Conservation (phyloP, 2,329 filamentous ascomycete species). For the Xylariaceae sp. region DNA sequence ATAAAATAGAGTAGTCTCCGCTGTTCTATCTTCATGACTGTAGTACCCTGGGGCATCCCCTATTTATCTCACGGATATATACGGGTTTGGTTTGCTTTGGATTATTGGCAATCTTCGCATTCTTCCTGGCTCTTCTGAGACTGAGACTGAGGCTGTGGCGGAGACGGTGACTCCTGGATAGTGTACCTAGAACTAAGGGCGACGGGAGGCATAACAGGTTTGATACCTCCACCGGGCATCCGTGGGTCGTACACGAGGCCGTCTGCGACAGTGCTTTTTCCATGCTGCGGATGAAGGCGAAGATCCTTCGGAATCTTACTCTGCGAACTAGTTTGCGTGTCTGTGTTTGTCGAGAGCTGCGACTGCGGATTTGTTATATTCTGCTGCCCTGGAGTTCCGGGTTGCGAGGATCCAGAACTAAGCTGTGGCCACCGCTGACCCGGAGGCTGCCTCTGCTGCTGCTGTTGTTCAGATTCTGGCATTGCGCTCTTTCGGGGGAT, state of each 20-base stretch:
- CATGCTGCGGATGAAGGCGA: not conserved
- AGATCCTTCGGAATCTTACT: not conserved
- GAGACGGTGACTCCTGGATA: slow-evolving; percentile 1
- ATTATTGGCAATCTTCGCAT: slow-evolving; percentile 48
- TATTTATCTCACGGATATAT: not conserved
- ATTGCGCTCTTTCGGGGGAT: not conserved
- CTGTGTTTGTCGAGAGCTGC: not conserved
- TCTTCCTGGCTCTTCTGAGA: slow-evolving; percentile 25
- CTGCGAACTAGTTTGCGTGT: not conserved
- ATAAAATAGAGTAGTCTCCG: not conserved
- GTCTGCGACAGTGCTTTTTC: not conserved
- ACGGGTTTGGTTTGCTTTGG: not conserved
- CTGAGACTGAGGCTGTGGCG: not conserved
- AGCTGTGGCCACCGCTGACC: slow-evolving; percentile 14
- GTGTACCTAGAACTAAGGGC: not conserved
- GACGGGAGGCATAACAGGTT: slow-evolving; percentile 9
- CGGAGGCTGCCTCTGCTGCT: not conserved
- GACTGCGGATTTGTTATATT: not conserved
- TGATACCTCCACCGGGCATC: slow-evolving; percentile 18
- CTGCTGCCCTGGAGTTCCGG: not conserved
- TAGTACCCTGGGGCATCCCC: not conserved
- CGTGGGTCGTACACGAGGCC: slow-evolving; percentile 8
- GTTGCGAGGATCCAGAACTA: slow-evolving; percentile 1
- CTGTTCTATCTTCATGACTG: not conserved
- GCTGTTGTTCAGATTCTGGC: not conserved